A percentile compares a stretch with the other conserved stretches of the same genome.
Conservation (phyloP, 1,284 basidiomycete species). For the Tranzscheliella williamsii region DNA sequence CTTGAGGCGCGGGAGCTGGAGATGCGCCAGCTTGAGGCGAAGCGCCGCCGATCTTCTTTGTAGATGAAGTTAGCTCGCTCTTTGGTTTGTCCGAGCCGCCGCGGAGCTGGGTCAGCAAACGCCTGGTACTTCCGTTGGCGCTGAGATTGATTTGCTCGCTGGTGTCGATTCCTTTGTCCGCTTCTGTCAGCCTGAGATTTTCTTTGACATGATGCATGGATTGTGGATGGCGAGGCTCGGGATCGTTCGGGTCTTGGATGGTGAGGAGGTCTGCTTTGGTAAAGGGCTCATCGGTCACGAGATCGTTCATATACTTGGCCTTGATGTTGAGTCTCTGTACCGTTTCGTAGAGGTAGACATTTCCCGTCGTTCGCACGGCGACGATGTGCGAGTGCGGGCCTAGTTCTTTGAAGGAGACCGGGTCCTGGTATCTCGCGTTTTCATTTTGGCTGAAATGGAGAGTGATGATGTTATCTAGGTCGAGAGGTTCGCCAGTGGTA, state of each 20-base stretch:
- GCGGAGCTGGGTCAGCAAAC: slow-evolving; percentile 38
- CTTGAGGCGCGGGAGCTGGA: too few species aligned
- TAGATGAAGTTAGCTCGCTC: neutral
- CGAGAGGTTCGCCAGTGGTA: slow-evolving; percentile 78
- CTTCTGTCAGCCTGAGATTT: slow-evolving; percentile 43
- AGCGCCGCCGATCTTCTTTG: neutral
- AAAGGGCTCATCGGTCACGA: slow-evolving; percentile 79
- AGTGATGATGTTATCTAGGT: slow-evolving; percentile 78
- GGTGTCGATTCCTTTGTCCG: slow-evolving; percentile 45
- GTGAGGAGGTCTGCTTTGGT: slow-evolving; percentile 87
- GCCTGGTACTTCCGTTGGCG: slow-evolving; percentile 56
- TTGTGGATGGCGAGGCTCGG: slow-evolving; percentile 16
- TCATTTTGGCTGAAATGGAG: slow-evolving; percentile 75
- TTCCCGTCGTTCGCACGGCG: slow-evolving; percentile 67
- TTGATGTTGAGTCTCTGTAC: slow-evolving; percentile 72
- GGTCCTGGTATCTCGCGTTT: slow-evolving; percentile 58
- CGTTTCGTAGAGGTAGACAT: slow-evolving; percentile 83
- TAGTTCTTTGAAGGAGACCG: slow-evolving; percentile 64
- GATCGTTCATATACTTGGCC: slow-evolving; percentile 72
- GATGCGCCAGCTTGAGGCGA: neutral
- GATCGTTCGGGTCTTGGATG: slow-evolving; percentile 65
- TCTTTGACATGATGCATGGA: slow-evolving; percentile 57
- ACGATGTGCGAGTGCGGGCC: slow-evolving; percentile 64
- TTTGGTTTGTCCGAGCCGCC: neutral
- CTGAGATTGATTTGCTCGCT: slow-evolving; percentile 54